Evolutionary conservation across 108 stramenopile species (phyloP).

Genomic region (Aurantiochytrium sp.): DNA sequence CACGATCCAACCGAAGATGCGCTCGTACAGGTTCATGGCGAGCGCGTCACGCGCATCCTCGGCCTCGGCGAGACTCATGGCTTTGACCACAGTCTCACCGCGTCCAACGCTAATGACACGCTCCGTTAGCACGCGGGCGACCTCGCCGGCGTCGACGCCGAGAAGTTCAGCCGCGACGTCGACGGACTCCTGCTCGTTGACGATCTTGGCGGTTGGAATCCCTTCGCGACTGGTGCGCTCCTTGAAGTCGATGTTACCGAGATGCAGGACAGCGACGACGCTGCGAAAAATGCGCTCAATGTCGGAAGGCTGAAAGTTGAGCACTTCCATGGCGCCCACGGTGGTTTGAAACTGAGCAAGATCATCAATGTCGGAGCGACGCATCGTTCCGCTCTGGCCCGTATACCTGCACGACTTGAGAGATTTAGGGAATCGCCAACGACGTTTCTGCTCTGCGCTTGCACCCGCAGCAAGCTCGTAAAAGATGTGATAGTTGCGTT

Average conservation of each 20-base stretch:
- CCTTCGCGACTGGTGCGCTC: conserved; percentile 29
- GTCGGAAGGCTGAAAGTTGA: conserved; percentile 17
- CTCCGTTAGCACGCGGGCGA: neutral
- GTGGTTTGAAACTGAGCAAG: neutral
- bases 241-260: conserved; percentile 49
- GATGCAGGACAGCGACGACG: conserved; percentile 44
- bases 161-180: neutral
- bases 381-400: neutral
- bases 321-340: neutral
- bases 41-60: conserved; percentile 29
- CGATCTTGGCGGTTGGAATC: neutral
- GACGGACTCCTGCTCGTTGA: neutral
- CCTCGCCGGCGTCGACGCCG: neutral
- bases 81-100: neutral
- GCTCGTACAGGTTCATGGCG: conserved; percentile 33
- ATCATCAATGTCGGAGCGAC: neutral
- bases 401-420: neutral
- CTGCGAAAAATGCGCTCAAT: conserved; percentile 24
- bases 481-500: conserved; percentile 85
- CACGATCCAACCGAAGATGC: conserved; percentile 34
- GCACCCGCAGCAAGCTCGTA: conserved; percentile 60
- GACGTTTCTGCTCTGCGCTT: conserved; percentile 10
- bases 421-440: conserved; percentile 10
- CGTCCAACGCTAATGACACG: neutral
- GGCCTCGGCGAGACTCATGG: conserved; percentile 14